Percentiles rank a stretch among this genome's conserved stretches.
phyloP scores from a whole-genome alignment of 176 grass and related monocot genomes.

The Triticum timopheevii region DNA sequence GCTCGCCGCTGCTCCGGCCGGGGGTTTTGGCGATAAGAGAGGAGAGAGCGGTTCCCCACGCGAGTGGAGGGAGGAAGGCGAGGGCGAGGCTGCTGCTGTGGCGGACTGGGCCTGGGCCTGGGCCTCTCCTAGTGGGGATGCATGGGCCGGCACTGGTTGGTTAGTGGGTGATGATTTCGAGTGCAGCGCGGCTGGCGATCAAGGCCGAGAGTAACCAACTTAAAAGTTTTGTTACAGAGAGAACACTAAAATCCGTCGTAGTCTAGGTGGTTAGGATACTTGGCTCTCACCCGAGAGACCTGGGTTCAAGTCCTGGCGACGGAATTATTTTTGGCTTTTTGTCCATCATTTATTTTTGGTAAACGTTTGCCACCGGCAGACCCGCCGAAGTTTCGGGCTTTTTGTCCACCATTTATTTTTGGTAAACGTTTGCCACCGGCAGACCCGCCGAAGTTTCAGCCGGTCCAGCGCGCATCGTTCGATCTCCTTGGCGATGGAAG shows the following conservation, averaged over 20 bases:
- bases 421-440: too few species aligned
- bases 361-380: too few species aligned
- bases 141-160: neutral
- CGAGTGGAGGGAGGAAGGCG: conserved; percentile 30
- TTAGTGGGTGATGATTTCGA: neutral
- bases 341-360: too few species aligned
- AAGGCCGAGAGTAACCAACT: fast-evolving
- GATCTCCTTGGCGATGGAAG: too few species aligned
- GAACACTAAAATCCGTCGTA: conserved; percentile 27
- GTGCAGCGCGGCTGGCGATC: neutral
- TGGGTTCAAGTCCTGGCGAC: conserved; percentile 69
- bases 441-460: too few species aligned
- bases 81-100: neutral
- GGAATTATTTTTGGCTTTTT: conserved; percentile 25
- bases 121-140: neutral
- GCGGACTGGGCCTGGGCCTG: neutral
- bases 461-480: too few species aligned
- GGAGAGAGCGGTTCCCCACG: neutral
- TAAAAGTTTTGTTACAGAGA: fast-evolving
- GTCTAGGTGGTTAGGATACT: conserved; percentile 97
- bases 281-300: conserved; percentile 88
- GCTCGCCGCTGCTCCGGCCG: neutral
- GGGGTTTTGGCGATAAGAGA: conserved; percentile 42
- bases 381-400: too few species aligned
- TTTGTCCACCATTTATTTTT: too few species aligned